Conservation (phyloP, 208 protist genomes). For the Vickermania ingenoplastis region DNA sequence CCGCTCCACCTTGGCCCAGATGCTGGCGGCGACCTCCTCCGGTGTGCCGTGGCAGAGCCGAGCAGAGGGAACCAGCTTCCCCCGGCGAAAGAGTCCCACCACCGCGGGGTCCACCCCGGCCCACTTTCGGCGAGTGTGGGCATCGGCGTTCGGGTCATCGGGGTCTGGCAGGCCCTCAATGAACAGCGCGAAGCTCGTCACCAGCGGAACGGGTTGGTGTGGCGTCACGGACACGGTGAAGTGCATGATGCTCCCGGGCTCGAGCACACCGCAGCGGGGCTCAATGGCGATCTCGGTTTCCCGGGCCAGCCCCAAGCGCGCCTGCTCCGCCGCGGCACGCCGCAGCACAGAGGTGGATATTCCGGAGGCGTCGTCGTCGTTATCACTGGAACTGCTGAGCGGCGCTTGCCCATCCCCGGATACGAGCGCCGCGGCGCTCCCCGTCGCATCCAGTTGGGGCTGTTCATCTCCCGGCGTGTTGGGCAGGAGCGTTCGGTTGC, state of each 20-base stretch:
- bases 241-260: constrained; percentile 11
- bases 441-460: neutral
- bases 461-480: neutral
- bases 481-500: constrained; percentile 4
- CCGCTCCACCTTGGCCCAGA: constrained; percentile 1
- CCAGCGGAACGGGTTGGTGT: constrained; percentile 16
- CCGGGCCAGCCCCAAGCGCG: constrained; percentile 1
- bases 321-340: neutral
- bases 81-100: constrained; percentile 7
- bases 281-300: constrained; percentile 10
- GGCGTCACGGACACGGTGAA: constrained; percentile 32
- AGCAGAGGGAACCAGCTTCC: constrained; percentile 15
- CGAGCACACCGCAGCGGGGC: constrained; percentile 22
- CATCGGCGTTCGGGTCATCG: neutral
- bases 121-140: neutral
- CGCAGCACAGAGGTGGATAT: neutral
- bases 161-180: constrained; percentile 54
- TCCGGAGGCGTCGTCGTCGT: neutral
- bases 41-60: neutral
- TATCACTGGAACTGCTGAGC: too few relatives aligned
- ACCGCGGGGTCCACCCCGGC: constrained; percentile 3
- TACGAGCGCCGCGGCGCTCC: neutral
- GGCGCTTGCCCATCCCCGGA: neutral
- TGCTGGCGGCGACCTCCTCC: neutral
- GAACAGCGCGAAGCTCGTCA: constrained; percentile 62